Conservation (phyloP, 2,329 filamentous ascomycete species). For the Geosmithia morbida region DNA sequence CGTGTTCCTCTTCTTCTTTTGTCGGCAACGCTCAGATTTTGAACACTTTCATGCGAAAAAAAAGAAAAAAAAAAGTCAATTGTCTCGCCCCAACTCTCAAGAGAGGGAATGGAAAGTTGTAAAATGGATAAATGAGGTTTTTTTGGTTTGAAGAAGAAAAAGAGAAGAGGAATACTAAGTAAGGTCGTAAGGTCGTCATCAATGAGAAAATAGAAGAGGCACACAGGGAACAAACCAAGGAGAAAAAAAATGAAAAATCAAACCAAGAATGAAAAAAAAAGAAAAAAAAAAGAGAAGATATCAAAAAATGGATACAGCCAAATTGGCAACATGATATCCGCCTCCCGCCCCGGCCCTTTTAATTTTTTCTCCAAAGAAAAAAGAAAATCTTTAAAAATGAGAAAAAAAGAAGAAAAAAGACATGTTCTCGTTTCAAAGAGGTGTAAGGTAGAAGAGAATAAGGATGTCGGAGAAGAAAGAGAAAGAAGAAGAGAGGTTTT, state of each 20-base stretch:
- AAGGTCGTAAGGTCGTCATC: conserved; percentile 21
- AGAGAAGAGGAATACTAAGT: conserved; percentile 8
- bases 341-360: background rate
- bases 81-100: too few relatives aligned
- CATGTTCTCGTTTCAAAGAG: background rate
- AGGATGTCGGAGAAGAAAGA: too few relatives aligned
- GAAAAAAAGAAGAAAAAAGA: background rate
- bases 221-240: background rate
- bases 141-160: too few relatives aligned
- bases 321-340: background rate
- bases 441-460: background rate
- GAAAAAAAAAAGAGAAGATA: conserved; percentile 1
- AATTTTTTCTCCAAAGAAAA: background rate
- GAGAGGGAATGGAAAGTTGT: too few relatives aligned
- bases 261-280: background rate
- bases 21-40: too few relatives aligned
- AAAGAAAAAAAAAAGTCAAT: too few relatives aligned
- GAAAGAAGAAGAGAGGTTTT: too few relatives aligned
- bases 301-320: conserved; percentile 1
- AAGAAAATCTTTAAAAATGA: background rate
- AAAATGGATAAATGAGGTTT: too few relatives aligned
- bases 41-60: too few relatives aligned
- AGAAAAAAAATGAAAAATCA: background rate
- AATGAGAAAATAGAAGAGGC: conserved; percentile 5
- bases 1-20: too few relatives aligned